These are phyloP conservation scores for Vitis hybrid DNA, from an alignment of 177 flowering plant genomes.

Conservation along the genomic window DNA sequence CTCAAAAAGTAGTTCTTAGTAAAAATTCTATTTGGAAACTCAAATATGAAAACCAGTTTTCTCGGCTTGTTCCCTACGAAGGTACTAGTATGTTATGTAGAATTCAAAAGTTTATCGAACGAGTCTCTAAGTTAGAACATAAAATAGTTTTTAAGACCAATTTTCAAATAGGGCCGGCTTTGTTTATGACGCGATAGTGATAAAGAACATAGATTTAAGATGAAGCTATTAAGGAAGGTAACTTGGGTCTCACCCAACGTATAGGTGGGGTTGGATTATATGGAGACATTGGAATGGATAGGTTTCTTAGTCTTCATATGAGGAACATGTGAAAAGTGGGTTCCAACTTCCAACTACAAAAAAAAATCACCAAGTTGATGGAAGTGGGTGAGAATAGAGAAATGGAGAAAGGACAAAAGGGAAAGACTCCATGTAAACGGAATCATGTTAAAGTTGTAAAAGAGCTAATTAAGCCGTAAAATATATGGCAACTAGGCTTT, in stretches of 20 bases:
- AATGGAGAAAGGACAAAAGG: constrained; percentile 1
- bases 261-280: not conserved
- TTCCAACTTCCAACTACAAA: constrained; percentile 6
- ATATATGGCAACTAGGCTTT: not conserved
- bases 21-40: too few species aligned
- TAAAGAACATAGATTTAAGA: too few species aligned
- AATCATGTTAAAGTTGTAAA: constrained; percentile 12
- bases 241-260: not conserved
- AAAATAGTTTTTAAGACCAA: too few species aligned
- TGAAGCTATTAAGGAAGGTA: not conserved
- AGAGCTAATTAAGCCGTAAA: constrained; percentile 5
- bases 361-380: constrained; percentile 14
- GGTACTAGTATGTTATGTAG: too few species aligned
- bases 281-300: not conserved
- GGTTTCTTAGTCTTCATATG: not conserved
- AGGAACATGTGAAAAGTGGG: constrained; percentile 1
- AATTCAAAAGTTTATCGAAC: too few species aligned
- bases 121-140: too few species aligned
- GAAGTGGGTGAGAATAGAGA: constrained; percentile 6
- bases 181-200: too few species aligned
- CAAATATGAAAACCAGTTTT: too few species aligned
- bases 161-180: too few species aligned
- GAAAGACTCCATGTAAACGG: constrained; percentile 1
- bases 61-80: too few species aligned
- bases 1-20: too few species aligned